Evolutionary conservation across 495 filamentous ascomycete species (phyloP), one percentile per base, ranked within the genome.

Genomic region (Aspergillus nidulans): DNA sequence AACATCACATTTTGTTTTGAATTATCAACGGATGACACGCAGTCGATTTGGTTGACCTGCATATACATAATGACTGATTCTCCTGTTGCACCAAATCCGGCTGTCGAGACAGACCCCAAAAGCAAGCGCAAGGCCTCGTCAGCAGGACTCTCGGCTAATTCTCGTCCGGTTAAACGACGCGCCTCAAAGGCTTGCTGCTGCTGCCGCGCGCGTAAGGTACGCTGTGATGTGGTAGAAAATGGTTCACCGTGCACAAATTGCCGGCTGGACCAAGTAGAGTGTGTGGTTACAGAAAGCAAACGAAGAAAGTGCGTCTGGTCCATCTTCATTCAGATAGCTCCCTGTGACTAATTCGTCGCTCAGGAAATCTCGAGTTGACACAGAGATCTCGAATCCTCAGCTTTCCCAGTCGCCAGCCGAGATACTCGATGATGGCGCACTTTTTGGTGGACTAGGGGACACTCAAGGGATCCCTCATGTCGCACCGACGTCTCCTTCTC

Each of bases 241-340:
- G 87, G 88, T 30, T 83, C 86, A 24, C 91, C 91, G 5, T 96
- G 91, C 67, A 90, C 87, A 18, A 96, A 95, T 72, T 96, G 91
- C 73, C 80, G 88, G 24, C 77, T 91, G 69, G 91, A 96, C 68
- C 85, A 89, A 59, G 90, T 95, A 49, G 86, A 90, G 60, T 96
- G 91, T 72, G 77, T 92, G 36, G 87, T 96, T 8, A 89, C 89
- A 41, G 91, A 95, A 66, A 95, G 91, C 77, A 90, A 91, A 66
- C 83, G 91, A 55, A 85, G 90, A 77, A 95, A 90, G 76, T 73
- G 56, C 59, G 65, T 77, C 58, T 55, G 25, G 56, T 55, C 42
- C 42, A 16, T 43, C 55, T 38, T 25, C 30, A 21, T 62, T 42
- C 41, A 28, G 9, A 28, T 5, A 28, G 26, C 9, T 28, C 26